Evolutionary conservation across 169 alveolate species (phyloP), one percentile per base, ranked within the genome.

Genomic region (Cystoisospora suis): DNA sequence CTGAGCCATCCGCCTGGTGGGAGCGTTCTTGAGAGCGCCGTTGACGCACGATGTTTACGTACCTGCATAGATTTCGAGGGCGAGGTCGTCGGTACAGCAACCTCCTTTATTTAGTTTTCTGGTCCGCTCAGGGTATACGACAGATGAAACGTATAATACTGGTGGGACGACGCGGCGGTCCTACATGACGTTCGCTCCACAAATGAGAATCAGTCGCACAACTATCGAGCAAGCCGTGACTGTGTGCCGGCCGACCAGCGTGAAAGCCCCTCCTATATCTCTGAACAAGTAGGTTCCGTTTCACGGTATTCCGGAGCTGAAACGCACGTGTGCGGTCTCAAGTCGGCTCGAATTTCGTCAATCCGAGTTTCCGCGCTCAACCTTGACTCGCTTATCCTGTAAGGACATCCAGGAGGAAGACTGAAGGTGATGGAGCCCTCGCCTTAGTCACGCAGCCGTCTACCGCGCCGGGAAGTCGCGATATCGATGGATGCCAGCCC

Each of bases 101-200:
- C 20, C 61, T 49, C 61, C 9, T 49, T 49, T 49, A 49, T 49
- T 49, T 49, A 20, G 20, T 9, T 49, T 49, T 20, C 40, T 38
- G 83, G 47, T 12, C 5, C 45, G 23, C 0, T 0, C 83, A 72
- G 83, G 83, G 29, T 72, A 72, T n/a, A 72, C 83, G 56, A 47
- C 38, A 42, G 83, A 72, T 40, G 56, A 42, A 34, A 12, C 32
- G 83, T 72, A 72, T 56, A 72, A 72, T 17, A 72, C 83, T 29
- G 83, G 83, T 17, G 83, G 83, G 12, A 15, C 83, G 1, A 72
- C 83, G 58, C 40, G 83, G 17, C 83, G 83, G 44, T 72, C 58
- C 34, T 72, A 9, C 32, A 72, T 72, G 83, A 72, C 34, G 59
- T 72, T 72, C 27, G 83, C 83, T 29, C 83, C 83, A 32, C 83